Conservation (phyloP, 495 filamentous ascomycete species). For the Cryomyces minteri region DNA sequence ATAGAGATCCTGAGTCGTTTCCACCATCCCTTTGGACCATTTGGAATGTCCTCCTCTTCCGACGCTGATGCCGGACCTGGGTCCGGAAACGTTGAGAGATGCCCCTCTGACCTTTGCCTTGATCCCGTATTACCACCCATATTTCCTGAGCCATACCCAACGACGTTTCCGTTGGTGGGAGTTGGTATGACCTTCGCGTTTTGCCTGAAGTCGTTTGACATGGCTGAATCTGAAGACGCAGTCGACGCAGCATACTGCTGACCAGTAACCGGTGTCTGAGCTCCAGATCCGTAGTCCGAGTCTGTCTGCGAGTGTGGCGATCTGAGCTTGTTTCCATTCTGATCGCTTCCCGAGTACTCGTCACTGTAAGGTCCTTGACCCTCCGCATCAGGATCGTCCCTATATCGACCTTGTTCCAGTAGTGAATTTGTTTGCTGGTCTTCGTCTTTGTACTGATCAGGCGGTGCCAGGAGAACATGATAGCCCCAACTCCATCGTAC, state of each 20-base stretch:
- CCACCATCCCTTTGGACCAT: conserved; percentile 9
- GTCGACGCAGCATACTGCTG: conserved; percentile 9
- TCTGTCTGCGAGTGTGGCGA: conserved; percentile 11
- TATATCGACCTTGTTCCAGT: conserved; percentile 40
- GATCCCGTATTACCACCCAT: conserved; percentile 1
- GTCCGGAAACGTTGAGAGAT: conserved; percentile 14
- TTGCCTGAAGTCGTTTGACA: not conserved
- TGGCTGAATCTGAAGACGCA: conserved; percentile 5
- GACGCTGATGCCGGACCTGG: not conserved
- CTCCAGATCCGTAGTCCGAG: conserved; percentile 11
- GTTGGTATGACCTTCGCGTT: conserved; percentile 6
- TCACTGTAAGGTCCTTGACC: not conserved
- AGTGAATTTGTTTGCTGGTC: conserved; percentile 24
- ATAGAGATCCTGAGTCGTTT: not conserved
- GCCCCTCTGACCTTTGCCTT: conserved; percentile 1
- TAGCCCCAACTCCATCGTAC: conserved; percentile 98
- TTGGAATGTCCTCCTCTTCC: conserved; percentile 5
- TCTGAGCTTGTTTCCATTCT: conserved; percentile 16
- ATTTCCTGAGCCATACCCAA: conserved; percentile 13
- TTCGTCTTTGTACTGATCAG: conserved; percentile 46
- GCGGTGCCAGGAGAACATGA: conserved; percentile 72
- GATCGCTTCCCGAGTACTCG: not conserved
- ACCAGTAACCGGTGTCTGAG: conserved; percentile 6
- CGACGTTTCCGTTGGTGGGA: conserved; percentile 25
- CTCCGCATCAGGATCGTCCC: not conserved